Base-by-base conservation (phyloP, 192 early-diverging fungal species). In the Geranomyces michiganensis region DNA sequence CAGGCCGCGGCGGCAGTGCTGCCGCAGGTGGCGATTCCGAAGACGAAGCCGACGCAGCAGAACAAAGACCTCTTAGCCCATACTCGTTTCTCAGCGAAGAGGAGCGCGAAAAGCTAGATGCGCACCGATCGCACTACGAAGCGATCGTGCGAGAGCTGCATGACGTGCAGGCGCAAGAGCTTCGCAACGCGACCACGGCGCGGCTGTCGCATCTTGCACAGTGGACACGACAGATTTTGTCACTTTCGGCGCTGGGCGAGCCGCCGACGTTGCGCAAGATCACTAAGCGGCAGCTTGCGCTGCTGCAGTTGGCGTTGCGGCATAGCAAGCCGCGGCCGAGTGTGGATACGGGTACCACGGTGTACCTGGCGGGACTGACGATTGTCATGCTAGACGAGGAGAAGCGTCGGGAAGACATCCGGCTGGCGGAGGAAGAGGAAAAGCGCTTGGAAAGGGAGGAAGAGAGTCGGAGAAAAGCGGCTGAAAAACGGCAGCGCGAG, bases 301-400 rank as follows among this genome's bases (percentile, higher is more conserved):
- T 74, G 66, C 56, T 74, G 41, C 32, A 60, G 21, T 33, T 74
- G 29, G 73, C 73, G 15, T n/a, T 41, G 31, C 31, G 62, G 26
- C 36, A 47, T 27, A 47, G 59, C 27, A 59, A 62, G 49, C 73
- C 56, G 17, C 29, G 73, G 19, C 56, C 56, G 30, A 13, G 36
- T 14, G 43, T 31, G 1, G 73, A 74, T 14, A 56, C 29, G 29
- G 66, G 47, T 8, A 24, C 33, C 26, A 65, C 63, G 29, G 73
- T 62, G 19, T 74, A 74, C 44, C n/a, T 19, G 19, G 10, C 21
- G 9, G 73, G 73, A 13, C 29, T 74, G 45, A 74, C 73, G 24
- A 27, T 68, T 17, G 36, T 27, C 33, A 74, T 74, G 73, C 19
- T 74, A 19, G 61, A 8, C 12, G 58, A 62, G 46, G 73, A 74